phyloP scores from a whole-genome alignment of 768 basidiomycete species.

The Hericium rajendrae region DNA sequence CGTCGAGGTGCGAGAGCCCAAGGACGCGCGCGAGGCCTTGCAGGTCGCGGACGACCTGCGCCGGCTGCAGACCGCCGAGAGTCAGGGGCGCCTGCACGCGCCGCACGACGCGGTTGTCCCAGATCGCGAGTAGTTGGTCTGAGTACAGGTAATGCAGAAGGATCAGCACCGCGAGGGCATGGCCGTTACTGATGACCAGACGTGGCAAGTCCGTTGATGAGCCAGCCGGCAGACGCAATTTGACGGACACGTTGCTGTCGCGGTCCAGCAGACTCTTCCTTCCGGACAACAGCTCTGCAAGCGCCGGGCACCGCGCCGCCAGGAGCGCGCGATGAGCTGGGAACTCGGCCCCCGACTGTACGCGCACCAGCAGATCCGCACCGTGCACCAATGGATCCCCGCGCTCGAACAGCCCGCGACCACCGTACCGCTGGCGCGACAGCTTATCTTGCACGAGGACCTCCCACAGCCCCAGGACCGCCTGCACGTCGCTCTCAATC shows the following conservation, averaged over 20 bases:
- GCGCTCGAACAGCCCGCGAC: not conserved
- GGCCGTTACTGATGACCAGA: slow-evolving; percentile 44
- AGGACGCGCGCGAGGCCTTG: slow-evolving; percentile 46
- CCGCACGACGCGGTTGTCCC: slow-evolving; percentile 62
- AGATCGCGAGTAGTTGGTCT: slow-evolving; percentile 72
- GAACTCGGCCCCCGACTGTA: slow-evolving; percentile 32
- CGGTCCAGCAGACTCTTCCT: slow-evolving; percentile 4
- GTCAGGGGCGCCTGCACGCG: slow-evolving; percentile 32
- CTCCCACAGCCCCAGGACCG: slow-evolving; percentile 19
- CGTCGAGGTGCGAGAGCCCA: slow-evolving; percentile 42
- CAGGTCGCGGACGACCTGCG: slow-evolving; percentile 55
- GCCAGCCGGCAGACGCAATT: not conserved
- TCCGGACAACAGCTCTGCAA: slow-evolving; percentile 35
- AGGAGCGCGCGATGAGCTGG: slow-evolving; percentile 64
- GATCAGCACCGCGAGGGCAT: slow-evolving; percentile 60
- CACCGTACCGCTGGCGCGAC: not conserved
- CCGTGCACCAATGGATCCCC: slow-evolving; percentile 31
- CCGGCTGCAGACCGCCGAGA: slow-evolving; percentile 31
- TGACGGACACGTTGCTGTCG: slow-evolving; percentile 16
- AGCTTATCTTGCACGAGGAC: slow-evolving; percentile 5
- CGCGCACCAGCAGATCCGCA: slow-evolving; percentile 51
- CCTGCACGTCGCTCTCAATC: slow-evolving; percentile 27
- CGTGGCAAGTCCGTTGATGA: slow-evolving; percentile 7
- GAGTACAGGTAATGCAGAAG: slow-evolving; percentile 83
- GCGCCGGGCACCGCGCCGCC: slow-evolving; percentile 41